These are phyloP conservation scores for Fusarium verrucosum DNA, from an alignment of 2,329 filamentous ascomycete species.

Conservation along the genomic window DNA sequence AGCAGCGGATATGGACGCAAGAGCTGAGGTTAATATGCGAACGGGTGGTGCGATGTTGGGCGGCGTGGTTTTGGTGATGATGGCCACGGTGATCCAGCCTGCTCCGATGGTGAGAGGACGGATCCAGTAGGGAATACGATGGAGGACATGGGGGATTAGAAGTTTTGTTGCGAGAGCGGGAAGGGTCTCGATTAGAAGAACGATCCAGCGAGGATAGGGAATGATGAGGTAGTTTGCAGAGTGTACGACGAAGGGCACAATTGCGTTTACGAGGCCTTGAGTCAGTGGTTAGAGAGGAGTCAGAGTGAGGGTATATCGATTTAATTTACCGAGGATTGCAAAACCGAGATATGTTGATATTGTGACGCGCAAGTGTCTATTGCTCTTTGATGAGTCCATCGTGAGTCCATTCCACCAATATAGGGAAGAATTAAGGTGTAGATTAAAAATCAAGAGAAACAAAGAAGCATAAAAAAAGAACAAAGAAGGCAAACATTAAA, in stretches of 20 bases:
- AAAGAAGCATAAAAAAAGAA: background rate
- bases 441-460: too few relatives aligned
- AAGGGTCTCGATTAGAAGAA: conserved; percentile 47
- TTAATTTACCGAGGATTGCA: conserved; percentile 40
- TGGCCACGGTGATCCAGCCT: conserved; percentile 45
- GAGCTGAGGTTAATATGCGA: conserved; percentile 43
- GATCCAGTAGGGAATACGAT: conserved; percentile 43
- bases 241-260: conserved; percentile 46
- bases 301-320: background rate
- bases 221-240: conserved; percentile 50
- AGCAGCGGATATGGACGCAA: conserved; percentile 46
- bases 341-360: conserved; percentile 42
- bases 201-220: conserved; percentile 46
- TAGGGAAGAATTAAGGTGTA: background rate
- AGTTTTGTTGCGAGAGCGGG: conserved; percentile 47
- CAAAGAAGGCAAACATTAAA: background rate
- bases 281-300: conserved; percentile 12
- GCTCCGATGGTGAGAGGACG: conserved; percentile 42
- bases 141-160: conserved; percentile 43
- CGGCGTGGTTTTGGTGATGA: conserved; percentile 44
- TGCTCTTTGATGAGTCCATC: conserved; percentile 7
- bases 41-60: conserved; percentile 48
- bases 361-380: conserved; percentile 12
- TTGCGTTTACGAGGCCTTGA: conserved; percentile 46
- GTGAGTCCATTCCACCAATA: background rate